Evolutionary conservation across 176 grass and related monocot genomes (phyloP).

Genomic region (Neostapfia colusana): DNA sequence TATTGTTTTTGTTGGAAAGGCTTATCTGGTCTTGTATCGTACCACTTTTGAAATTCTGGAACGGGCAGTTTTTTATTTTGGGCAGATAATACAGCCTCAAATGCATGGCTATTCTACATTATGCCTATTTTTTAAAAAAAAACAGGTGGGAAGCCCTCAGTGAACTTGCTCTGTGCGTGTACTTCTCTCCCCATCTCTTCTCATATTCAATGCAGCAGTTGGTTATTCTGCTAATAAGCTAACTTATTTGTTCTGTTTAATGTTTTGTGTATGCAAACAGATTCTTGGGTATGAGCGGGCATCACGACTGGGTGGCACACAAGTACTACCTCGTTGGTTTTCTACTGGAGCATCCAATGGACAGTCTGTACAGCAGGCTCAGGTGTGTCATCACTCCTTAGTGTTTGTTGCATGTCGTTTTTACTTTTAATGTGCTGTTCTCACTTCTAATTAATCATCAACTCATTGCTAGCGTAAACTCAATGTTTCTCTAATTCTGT

Average conservation of each 20-base stretch:
- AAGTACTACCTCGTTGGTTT: slow-evolving; percentile 47
- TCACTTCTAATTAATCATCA: not conserved
- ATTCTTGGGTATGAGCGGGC: slow-evolving; percentile 48
- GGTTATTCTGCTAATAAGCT: slow-evolving; percentile 1
- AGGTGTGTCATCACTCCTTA: not conserved
- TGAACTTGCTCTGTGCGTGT: not conserved
- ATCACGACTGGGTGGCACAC: slow-evolving; percentile 30
- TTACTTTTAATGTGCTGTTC: not conserved
- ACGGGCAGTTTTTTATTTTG: not conserved
- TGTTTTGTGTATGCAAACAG: slow-evolving; percentile 31
- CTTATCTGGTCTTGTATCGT: not conserved
- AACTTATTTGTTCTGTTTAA: slow-evolving; percentile 1
- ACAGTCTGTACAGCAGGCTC: slow-evolving; percentile 32
- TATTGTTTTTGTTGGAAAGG: not conserved
- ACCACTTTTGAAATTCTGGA: not conserved
- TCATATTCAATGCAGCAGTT: not conserved
- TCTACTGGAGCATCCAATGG: slow-evolving; percentile 40
- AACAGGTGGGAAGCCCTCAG: not conserved
- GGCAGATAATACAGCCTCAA: not conserved
- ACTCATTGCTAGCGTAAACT: not conserved
- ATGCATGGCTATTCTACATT: slow-evolving; percentile 3
- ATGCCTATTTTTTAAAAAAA: not conserved
- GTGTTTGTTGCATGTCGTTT: not conserved
- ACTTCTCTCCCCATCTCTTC: slow-evolving; percentile 5
- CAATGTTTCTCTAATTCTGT: slow-evolving; percentile 9